Conservation (phyloP, 257 asterid genomes). For the Parsonsia alboflavescens region DNA sequence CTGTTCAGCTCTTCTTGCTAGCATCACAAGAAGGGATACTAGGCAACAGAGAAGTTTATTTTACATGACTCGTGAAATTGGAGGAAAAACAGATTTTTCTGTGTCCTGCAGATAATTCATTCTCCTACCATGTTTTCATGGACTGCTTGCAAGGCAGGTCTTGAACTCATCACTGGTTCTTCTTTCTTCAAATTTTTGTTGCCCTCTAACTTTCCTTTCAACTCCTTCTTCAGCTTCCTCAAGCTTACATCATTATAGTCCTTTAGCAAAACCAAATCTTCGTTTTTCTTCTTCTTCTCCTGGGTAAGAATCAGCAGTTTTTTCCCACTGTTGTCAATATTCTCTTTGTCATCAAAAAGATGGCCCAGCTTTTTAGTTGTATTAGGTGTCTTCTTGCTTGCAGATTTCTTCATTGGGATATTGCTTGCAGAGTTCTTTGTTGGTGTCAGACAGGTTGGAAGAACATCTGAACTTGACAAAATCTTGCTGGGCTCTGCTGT, state of each 20-base stretch:
- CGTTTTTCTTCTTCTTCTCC: conserved; percentile 23
- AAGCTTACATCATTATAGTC: conserved; percentile 27
- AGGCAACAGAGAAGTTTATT: background rate
- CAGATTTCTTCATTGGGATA: conserved; percentile 17
- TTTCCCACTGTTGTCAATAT: conserved; percentile 29
- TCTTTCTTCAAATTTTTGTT: conserved; percentile 12
- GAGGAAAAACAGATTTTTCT: background rate
- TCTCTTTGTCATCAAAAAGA: conserved; percentile 55
- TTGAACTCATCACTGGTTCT: conserved; percentile 3
- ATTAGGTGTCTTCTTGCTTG: conserved; percentile 22
- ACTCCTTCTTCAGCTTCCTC: conserved; percentile 34
- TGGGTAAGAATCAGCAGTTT: conserved; percentile 14
- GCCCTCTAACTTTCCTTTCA: conserved; percentile 30
- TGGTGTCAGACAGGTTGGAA: conserved; percentile 20
- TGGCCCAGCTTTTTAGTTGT: conserved; percentile 5
- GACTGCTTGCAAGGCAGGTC: conserved; percentile 3
- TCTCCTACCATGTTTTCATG: background rate
- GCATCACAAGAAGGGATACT: conserved; percentile 9
- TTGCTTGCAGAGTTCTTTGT: conserved; percentile 12
- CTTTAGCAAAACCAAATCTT: conserved; percentile 12
- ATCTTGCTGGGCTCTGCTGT: conserved; percentile 10
- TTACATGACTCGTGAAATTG: background rate
- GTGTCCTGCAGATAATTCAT: background rate
- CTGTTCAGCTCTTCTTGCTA: background rate
- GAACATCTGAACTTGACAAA: background rate